Conservation (phyloP, 2,329 filamentous ascomycete genomes). For the Scytalidium sp. region DNA sequence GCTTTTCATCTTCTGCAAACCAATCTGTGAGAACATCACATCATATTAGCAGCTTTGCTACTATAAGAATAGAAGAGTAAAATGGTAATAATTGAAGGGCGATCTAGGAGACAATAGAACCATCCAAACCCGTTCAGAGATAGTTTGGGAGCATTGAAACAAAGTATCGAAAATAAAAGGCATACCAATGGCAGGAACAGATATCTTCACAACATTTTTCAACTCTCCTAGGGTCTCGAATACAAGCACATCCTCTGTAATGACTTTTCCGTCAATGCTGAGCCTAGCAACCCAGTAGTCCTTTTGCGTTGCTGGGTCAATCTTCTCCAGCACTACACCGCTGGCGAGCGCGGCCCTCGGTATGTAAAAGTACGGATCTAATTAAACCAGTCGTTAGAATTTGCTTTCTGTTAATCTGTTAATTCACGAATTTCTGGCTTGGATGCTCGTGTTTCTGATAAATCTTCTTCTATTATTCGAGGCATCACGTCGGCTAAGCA, state of each 20-base stretch:
- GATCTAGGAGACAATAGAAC: not conserved
- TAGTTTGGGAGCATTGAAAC: not conserved
- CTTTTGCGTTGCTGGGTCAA: constrained; percentile 34
- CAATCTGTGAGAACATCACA: constrained; percentile 31
- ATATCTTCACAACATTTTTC: constrained; percentile 13
- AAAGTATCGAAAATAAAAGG: not conserved
- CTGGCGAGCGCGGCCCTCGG: constrained; percentile 15
- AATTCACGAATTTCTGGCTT: no score
- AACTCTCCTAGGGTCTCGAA: constrained; percentile 6
- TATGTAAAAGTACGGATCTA: constrained; percentile 43
- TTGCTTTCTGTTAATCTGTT: no score
- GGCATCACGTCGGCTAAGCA: no score
- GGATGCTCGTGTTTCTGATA: no score
- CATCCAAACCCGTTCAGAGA: not conserved
- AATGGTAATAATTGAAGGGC: not conserved
- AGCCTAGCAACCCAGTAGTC: constrained; percentile 11
- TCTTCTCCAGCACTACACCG: constrained; percentile 14
- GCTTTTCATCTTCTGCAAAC: constrained; percentile 57
- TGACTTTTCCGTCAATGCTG: not conserved
- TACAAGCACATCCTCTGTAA: constrained; percentile 7
- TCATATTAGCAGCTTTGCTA: not conserved
- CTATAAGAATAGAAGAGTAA: no score
- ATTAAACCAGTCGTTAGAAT: no score
- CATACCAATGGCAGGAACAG: constrained; percentile 15
- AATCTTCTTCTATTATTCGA: no score